Evolutionary conservation across 2,329 filamentous ascomycete species (phyloP).

Genomic region (Dactylella cylindrospora): DNA sequence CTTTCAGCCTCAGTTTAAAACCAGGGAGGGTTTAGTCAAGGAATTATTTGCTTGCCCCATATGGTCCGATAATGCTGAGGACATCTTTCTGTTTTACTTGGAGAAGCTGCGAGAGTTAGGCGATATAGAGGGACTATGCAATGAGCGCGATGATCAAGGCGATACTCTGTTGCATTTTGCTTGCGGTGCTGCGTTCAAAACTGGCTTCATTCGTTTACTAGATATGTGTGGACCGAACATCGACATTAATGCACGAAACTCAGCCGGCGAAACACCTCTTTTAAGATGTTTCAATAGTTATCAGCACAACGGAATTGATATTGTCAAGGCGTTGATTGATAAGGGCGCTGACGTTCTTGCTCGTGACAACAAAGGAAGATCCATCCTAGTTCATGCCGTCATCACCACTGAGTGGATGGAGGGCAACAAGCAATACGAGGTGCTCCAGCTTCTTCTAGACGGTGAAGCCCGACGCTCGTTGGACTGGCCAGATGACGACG

Average conservation of each 20-base stretch:
- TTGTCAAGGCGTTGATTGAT: not conserved
- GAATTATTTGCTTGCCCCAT: not conserved
- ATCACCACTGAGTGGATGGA: not conserved
- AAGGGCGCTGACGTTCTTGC: conserved; percentile 2
- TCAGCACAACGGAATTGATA: not conserved
- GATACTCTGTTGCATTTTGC: conserved; percentile 21
- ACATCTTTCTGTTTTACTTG: conserved; percentile 3
- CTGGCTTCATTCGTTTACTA: not conserved
- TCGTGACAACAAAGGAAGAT: conserved; percentile 1
- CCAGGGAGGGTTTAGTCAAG: not conserved
- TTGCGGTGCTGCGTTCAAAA: not conserved
- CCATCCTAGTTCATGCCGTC: conserved; percentile 1
- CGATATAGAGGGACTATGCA: not conserved
- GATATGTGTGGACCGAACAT: not conserved
- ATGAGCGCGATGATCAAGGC: too few relatives aligned
- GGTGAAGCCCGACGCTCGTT: too few relatives aligned
- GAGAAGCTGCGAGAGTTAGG: not conserved
- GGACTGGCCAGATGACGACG: conserved; percentile 5
- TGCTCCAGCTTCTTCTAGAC: conserved; percentile 4
- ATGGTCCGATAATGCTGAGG: not conserved
- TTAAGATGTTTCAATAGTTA: conserved; percentile 12
- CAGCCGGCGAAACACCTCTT: conserved; percentile 14
- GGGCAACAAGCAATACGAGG: not conserved
- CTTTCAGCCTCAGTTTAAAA: conserved; percentile 8
- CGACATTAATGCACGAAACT: conserved; percentile 17